phyloP scores from a whole-genome alignment of 257 asterid species.

The Solanum verrucosum region DNA sequence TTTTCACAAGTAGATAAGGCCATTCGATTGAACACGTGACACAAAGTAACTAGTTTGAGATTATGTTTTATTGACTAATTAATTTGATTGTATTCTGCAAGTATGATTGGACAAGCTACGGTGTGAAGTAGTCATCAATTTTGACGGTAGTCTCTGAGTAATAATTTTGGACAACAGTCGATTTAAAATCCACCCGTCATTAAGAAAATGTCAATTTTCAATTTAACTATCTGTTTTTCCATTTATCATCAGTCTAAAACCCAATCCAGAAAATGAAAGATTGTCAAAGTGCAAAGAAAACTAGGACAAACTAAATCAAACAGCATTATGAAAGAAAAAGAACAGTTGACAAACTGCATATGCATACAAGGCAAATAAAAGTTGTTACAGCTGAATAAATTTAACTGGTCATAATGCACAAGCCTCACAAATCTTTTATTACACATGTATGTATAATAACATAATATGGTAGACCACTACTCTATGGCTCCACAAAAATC shows the following conservation, averaged over 20 bases:
- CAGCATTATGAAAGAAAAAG: not conserved
- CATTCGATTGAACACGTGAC: not conserved
- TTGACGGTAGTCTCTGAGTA: not conserved
- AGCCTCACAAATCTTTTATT: not conserved
- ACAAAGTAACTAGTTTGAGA: not conserved
- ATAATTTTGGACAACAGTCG: not conserved
- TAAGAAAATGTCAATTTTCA: not conserved
- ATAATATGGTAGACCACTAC: not conserved
- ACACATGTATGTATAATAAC: not conserved
- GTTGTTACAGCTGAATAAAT: not conserved
- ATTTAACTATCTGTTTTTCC: not conserved
- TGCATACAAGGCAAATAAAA: not conserved
- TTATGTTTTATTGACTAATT: not conserved
- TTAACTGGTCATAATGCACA: not conserved
- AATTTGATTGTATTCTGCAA: not conserved
- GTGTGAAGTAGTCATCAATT: not conserved
- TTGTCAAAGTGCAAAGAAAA: not conserved
- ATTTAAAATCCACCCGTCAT: not conserved
- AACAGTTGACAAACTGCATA: not conserved
- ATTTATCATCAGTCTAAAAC: not conserved
- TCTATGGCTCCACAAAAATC: conserved; percentile 34
- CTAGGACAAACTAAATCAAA: not conserved
- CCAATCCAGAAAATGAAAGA: not conserved
- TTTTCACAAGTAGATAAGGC: not conserved
- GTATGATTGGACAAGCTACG: too few species aligned